These are phyloP conservation scores for Luffa aegyptiaca DNA, from an alignment of 306 rosid genomes.

Conservation along the genomic window DNA sequence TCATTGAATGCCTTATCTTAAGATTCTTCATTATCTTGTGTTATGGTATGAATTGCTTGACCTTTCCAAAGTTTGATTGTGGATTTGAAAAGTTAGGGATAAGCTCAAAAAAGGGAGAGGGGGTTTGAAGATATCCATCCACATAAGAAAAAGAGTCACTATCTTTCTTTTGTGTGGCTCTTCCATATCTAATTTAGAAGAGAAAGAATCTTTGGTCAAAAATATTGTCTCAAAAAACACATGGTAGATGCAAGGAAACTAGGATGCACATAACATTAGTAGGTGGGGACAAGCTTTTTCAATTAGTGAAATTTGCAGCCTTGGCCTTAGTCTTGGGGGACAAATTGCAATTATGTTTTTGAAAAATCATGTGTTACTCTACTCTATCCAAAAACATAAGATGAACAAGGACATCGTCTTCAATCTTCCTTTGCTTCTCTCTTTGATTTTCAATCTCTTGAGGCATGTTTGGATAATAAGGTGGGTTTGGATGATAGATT, in stretches of 20 bases:
- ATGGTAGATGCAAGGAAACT: conserved; percentile 1
- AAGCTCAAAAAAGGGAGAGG: conserved; percentile 10
- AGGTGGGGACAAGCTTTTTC: neutral
- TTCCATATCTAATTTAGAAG: neutral
- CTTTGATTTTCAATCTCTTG: no score
- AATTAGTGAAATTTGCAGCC: neutral
- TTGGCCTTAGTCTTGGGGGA: neutral
- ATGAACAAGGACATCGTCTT: neutral
- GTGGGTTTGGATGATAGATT: no score
- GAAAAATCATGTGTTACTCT: neutral
- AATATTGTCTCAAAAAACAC: neutral
- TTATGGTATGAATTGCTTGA: conserved; percentile 21
- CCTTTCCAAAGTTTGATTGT: neutral
- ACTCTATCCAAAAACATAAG: neutral
- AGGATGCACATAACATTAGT: conserved; percentile 1
- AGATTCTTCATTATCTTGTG: conserved; percentile 42
- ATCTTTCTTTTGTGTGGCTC: neutral
- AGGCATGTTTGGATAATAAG: no score
- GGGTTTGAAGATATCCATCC: neutral
- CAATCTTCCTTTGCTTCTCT: neutral
- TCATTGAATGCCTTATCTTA: conserved; percentile 18
- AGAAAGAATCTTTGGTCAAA: conserved; percentile 1
- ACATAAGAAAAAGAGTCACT: neutral
- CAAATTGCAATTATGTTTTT: neutral
- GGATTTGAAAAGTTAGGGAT: conserved; percentile 5